Conservation (phyloP, 352 stramenopile genomes). For the Globisporangium cederbergense region DNA sequence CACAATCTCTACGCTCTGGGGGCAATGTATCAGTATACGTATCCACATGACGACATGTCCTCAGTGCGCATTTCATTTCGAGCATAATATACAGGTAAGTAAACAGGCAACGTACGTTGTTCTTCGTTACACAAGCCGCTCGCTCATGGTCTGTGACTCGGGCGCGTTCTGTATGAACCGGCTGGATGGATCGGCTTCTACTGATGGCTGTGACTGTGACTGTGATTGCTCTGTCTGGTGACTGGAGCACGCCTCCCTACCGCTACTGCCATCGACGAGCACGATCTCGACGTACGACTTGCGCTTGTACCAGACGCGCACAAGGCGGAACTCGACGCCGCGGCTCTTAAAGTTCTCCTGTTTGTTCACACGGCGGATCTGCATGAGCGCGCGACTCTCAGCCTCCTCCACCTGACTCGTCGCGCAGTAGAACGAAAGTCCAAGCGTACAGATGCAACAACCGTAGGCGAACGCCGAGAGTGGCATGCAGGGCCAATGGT, state of each 20-base stretch:
- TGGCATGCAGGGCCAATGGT: constrained; percentile 84
- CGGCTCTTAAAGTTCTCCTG: constrained; percentile 53
- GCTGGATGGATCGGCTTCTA: not conserved
- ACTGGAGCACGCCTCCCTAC: not conserved
- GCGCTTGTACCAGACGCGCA: constrained; percentile 67
- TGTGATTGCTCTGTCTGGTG: not conserved
- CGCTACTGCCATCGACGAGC: not conserved
- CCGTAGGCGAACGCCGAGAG: constrained; percentile 78
- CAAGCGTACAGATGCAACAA: constrained; percentile 80
- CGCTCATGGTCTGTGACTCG: constrained; percentile 15
- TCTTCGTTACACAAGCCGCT: constrained; percentile 13
- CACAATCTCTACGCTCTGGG: no score
- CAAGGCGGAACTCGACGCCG: constrained; percentile 61
- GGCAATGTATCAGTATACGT: no score
- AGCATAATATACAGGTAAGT: not conserved
- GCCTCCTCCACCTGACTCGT: constrained; percentile 70
- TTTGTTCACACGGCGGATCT: constrained; percentile 70
- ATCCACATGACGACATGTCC: no score
- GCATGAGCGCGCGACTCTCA: constrained; percentile 54
- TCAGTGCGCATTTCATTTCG: not conserved
- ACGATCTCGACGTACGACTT: constrained; percentile 67
- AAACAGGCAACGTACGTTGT: not conserved
- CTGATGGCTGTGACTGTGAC: not conserved
- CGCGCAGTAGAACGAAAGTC: constrained; percentile 80
- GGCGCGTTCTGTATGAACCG: constrained; percentile 1